Base-by-base conservation (phyloP, 805 yeast genomes). In the Lachancea dasiensis region DNA sequence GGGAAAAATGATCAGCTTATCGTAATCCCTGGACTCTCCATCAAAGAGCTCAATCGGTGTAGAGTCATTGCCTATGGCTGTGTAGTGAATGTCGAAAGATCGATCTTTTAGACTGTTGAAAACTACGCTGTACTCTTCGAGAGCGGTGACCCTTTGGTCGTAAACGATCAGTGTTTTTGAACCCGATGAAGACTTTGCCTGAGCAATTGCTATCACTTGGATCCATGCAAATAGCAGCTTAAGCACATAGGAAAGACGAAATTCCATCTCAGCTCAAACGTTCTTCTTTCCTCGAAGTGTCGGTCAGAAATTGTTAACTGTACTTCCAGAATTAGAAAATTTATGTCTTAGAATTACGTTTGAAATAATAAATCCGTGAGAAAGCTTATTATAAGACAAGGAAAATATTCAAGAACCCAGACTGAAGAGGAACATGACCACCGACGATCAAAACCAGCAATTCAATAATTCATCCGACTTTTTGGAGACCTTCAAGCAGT, bases 1-100 rank as follows among this genome's bases (percentile, higher is more conserved):
- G 11, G 90, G 87, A 33, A 80, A 67, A 14, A 83, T 41, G 19
- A 84, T 53, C 38, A 82, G 45, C 49, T 79, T 77, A 46, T 78
- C 78, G 49, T 68, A 79, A 9, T 57, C 34, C 43, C 70, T 68
- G 22, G 57, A 62, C 27, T 72, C 79, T 36, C 65, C 68, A 27
- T 52, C 54, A 43, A 65, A 51, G 27, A 54, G 35, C 10, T 45
- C 42, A 5, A 51, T 30, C 7, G 43, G 39, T 5, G 34, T 20
- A 2, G 53, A 42, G 10, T 45, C 54, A 16, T 58, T 54, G 20
- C 44, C 50, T 15, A 65, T 39, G 13, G 58, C 34, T 22, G 35
- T 32, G 41, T 35, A 50, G 14, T 37, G 49, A 30, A 74, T 41
- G 2, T 60, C 54, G 43, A 58, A 61, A 3, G 65, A 64, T 22